Evolutionary conservation across 2,329 filamentous ascomycete genomes (phyloP), one percentile per base, ranked within the genome.

Genomic region (Stagonosporopsis rhizophila): DNA sequence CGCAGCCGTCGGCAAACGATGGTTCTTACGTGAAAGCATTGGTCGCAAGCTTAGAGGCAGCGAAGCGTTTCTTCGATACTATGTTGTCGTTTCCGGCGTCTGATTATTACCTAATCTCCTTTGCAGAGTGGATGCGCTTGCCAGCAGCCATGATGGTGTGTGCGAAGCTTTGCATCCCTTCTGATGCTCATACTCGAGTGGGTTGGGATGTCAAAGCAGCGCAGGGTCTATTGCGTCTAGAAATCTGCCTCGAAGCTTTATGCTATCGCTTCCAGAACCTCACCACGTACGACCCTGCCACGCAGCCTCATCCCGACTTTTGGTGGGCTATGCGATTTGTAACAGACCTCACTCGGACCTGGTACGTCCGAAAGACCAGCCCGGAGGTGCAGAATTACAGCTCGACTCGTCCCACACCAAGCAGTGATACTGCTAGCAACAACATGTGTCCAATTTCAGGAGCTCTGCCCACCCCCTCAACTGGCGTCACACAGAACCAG

Each of bases 61-160:
- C 89, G 2, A 80, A 81, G 56, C 82, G 87, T 38, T 84, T 87
- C 3, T 85, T 94, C 32, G 87, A 91, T 73, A 80, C 87, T 58
- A 85, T 95, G 27, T 82, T 94, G 4, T 84, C 83, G 22, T 83
- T 92, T 20, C 83, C 86, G 4, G 92, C 89, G n/a, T 91, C 65
- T 0, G 63, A 72, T 4, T 74, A 74, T 44, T 61, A 72, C 45
- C 53, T 71, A 1, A 56, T 75, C 12, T 69, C 72, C 3, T 74
- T 74, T 28, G 58, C 67, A 7, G 72, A 74, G 35, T 75, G 72
- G 72, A 70, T 70, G 63, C 67, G 66, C 12, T 52, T 75, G 7
- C 73, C 73, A 6, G 49, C 60, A 15, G 69, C 70, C 7, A 64
- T 74, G 19, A 70, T 72, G 56, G 70, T 64, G 0, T 52, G 71